Percentiles rank a stretch among this genome's conserved stretches.
Evolutionary conservation across 345 rosid genomes (phyloP).

Genomic region (Pistacia vera): DNA sequence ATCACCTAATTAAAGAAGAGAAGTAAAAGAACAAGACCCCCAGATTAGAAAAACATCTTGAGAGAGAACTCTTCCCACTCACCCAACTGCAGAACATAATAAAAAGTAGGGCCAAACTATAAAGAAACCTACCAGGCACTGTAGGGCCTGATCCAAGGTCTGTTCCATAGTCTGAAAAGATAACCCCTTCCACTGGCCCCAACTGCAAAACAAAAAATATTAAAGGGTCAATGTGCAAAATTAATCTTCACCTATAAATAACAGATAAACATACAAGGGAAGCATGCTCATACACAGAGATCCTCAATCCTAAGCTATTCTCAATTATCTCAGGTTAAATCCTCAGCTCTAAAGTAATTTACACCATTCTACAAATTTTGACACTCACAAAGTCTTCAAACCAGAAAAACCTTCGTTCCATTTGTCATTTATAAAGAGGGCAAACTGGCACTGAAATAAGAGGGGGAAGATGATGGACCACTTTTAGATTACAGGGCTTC

Average conservation of each 20-base stretch:
- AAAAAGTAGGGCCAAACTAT: constrained; percentile 15
- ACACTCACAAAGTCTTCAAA: constrained; percentile 3
- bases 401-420: neutral
- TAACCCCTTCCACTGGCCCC: constrained; percentile 85
- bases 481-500: too few species aligned
- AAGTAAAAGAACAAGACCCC: neutral
- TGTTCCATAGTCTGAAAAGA: constrained; percentile 87
- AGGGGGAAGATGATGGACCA: too few species aligned
- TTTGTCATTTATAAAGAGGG: neutral
- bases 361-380: neutral
- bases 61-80: neutral
- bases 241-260: neutral
- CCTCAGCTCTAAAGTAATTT: neutral
- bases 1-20: constrained; percentile 51
- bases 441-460: too few species aligned
- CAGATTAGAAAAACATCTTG: neutral
- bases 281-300: neutral
- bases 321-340: neutral
- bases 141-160: constrained; percentile 83
- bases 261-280: neutral
- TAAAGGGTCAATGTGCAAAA: neutral
- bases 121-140: constrained; percentile 64
- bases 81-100: neutral
- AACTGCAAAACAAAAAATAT: constrained; percentile 44
- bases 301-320: neutral